Conservation (phyloP, 2,329 filamentous ascomycete genomes). For the Penicillium sp. region DNA sequence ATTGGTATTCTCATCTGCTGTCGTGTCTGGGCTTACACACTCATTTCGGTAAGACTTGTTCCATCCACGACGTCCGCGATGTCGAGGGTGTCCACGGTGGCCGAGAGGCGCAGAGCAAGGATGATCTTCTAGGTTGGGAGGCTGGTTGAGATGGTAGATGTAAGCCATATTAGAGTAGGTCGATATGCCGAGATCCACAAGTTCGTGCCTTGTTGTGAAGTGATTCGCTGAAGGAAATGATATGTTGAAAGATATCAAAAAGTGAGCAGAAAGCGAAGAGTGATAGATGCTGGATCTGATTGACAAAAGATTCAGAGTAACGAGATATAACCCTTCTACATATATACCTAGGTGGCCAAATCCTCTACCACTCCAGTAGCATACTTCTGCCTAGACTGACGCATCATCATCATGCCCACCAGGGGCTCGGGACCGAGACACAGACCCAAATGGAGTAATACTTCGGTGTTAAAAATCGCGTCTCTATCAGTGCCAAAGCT, state of each 20-base stretch:
- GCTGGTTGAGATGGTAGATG: constrained; percentile 54
- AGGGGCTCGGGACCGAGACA: constrained; percentile 1
- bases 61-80: constrained; percentile 18
- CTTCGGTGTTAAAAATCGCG: not conserved
- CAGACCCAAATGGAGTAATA: constrained; percentile 1
- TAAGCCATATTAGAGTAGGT: constrained; percentile 50
- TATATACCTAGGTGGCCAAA: constrained; percentile 9
- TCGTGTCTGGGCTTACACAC: constrained; percentile 24
- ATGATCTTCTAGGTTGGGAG: constrained; percentile 48
- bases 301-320: no score
- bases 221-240: not conserved
- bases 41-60: constrained; percentile 32
- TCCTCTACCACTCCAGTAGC: constrained; percentile 6
- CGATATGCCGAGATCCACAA: not conserved
- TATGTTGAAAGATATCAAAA: no score
- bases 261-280: no score
- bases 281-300: constrained; percentile 10
- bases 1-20: constrained; percentile 2
- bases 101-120: constrained; percentile 45
- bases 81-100: constrained; percentile 12
- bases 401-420: not conserved
- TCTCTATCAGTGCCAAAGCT: not conserved
- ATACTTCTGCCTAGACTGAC: constrained; percentile 19
- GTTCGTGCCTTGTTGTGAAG: not conserved
- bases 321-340: constrained; percentile 3